Evolutionary conservation across 1,284 basidiomycete species (phyloP).

Genomic region (Pascua sp.): DNA sequence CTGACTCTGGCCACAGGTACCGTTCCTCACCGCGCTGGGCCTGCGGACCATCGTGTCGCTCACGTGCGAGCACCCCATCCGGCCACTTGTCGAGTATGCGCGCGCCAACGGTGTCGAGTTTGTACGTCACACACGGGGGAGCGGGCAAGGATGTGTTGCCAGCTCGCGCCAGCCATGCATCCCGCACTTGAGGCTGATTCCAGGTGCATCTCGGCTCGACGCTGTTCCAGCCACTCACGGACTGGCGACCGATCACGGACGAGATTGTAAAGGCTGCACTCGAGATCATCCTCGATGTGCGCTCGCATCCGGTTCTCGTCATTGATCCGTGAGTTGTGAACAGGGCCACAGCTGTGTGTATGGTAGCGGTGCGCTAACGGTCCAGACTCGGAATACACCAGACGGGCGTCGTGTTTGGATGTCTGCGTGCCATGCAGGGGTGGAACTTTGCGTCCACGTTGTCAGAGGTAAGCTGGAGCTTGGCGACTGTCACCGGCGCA

Average conservation of each 20-base stretch:
- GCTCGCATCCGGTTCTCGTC: conserved; percentile 38
- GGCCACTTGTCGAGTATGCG: conserved; percentile 31
- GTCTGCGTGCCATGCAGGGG: conserved; percentile 41
- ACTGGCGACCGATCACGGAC: conserved; percentile 46
- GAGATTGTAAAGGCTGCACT: conserved; percentile 45
- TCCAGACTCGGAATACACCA: conserved; percentile 46
- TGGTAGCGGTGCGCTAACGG: background rate
- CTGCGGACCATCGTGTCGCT: conserved; percentile 44
- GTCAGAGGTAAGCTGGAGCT: conserved; percentile 34
- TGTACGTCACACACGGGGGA: conserved; percentile 21
- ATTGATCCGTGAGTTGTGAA: conserved; percentile 42
- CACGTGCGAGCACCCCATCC: conserved; percentile 45
- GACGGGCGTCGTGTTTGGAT: conserved; percentile 44
- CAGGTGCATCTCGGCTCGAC: conserved; percentile 43
- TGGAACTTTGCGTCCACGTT: conserved; percentile 48
- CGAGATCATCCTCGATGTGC: conserved; percentile 40
- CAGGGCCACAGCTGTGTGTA: background rate
- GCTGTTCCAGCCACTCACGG: conserved; percentile 38
- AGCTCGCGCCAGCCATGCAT: background rate
- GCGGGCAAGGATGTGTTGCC: background rate
- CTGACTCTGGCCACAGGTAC: conserved; percentile 26
- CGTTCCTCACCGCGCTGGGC: conserved; percentile 37
- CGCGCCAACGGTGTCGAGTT: conserved; percentile 30
- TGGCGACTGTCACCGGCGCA: background rate
- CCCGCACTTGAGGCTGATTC: background rate